Base-by-base conservation (phyloP, 352 stramenopile genomes). In the Blastocystis sp. region DNA sequence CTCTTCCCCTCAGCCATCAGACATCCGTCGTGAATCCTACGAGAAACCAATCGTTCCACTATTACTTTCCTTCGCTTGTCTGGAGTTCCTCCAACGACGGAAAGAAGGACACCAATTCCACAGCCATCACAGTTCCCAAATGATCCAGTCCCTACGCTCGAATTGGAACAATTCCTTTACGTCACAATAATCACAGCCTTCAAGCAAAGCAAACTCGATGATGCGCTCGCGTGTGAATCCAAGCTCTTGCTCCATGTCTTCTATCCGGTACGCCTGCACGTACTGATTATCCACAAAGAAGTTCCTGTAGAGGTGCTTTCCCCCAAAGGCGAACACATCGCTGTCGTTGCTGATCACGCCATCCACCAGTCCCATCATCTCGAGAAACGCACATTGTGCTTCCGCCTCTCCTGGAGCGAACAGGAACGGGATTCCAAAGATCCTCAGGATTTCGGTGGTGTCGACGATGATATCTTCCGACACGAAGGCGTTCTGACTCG, bases 201-300 rank as follows among this genome's bases (percentile, higher is more conserved):
- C 88, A 1, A 98, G 88, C 84, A 98, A 90, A 0, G 95, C 89
- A 44, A 93, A 84, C 11, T 90, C 88, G 7, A 94, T 89, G 36
- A 98, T 91, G 59, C 96, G 90, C 48, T 97, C 91, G 42, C 92
- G 92, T 21, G 90, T 91, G 32, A 98, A 92, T 3, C 92, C 93
- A 53, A 98, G 88, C 84, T 98, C 94, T 36, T 89, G 89, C 84
- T 96, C 87, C 24, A 97, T 92, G 87, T 98, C 95, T 24, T 90
- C 87, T 6, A 93, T 92, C 46, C 91, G 92, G 88, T 99, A 99
- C 0, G 92, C 94, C 90, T 99, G 96, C 9, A 99, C 96, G 88
- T 96, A 99, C 87, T 97, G 98, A 73, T 96, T 91, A 81, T 98
- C 93, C 79, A 98, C 93, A 85, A 99, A 99, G 87, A 99, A 98